Percentiles rank a stretch among this genome's conserved stretches.
Evolutionary conservation across 768 basidiomycete species (phyloP).

Genomic region (Crepidotus variabilis): DNA sequence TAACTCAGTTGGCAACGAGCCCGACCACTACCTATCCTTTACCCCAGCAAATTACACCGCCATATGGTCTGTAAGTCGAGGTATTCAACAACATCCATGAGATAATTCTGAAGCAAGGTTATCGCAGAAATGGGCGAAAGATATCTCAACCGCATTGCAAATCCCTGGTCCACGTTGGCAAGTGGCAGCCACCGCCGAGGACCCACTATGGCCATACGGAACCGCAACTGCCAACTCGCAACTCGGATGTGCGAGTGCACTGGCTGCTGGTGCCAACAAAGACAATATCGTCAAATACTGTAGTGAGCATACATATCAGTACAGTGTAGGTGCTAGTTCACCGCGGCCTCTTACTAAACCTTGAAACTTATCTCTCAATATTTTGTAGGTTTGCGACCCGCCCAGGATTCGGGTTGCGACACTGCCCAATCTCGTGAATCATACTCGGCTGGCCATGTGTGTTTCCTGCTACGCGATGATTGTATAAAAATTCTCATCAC

Average conservation of each 20-base stretch:
- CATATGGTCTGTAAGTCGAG: conserved; percentile 37
- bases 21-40: conserved; percentile 44
- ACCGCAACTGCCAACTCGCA: conserved; percentile 37
- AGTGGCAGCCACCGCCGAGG: conserved; percentile 45
- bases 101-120: background rate
- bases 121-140: conserved; percentile 43
- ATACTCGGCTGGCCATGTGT: conserved; percentile 45
- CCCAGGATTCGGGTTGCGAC: conserved; percentile 42
- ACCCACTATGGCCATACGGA: conserved; percentile 50
- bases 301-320: conserved; percentile 54
- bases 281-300: conserved; percentile 41
- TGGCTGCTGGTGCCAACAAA: conserved; percentile 41
- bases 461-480: conserved; percentile 6
- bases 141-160: conserved; percentile 37
- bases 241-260: conserved; percentile 45
- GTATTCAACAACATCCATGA: background rate
- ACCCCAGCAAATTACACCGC: conserved; percentile 40
- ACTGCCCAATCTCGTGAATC: conserved; percentile 49
- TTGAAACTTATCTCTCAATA: background rate
- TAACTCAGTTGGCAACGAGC: conserved; percentile 49
- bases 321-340: conserved; percentile 33
- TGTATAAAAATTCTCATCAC: background rate
- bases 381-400: conserved; percentile 35
- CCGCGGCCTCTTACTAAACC: background rate
- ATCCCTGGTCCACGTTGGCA: conserved; percentile 40